phyloP scores from a whole-genome alignment of 139 green algal species.

The Limnomonas spitsbergensis region DNA sequence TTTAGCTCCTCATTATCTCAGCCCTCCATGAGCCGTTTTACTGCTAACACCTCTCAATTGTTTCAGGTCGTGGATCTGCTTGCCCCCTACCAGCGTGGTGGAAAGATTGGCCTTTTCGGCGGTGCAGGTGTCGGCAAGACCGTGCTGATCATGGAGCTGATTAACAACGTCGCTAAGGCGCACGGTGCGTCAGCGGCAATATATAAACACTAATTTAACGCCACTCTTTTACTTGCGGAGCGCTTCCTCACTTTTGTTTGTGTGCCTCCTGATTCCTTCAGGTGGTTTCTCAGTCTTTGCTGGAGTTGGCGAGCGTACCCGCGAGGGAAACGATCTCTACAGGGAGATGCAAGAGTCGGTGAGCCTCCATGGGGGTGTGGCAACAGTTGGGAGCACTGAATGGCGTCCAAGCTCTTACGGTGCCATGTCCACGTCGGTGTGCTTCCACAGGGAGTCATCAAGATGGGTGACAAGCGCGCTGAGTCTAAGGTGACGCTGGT shows the following conservation, averaged over 20 bases:
- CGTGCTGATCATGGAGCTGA: conserved; percentile 99
- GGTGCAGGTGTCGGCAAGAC: conserved; percentile 99
- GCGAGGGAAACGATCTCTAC: conserved; percentile 99
- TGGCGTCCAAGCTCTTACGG: no score
- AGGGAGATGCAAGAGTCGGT: conserved; percentile 97
- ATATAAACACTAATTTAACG: no score
- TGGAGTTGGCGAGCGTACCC: conserved; percentile 96
- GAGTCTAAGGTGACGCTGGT: conserved; percentile 98
- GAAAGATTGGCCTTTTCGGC: conserved; percentile 99
- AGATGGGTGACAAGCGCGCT: conserved; percentile 80
- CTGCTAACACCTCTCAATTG: no score
- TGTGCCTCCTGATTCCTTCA: conserved; percentile 26
- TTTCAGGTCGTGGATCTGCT: conserved; percentile 95
- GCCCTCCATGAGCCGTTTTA: no score
- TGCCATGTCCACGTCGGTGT: no score
- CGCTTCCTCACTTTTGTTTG: not conserved
- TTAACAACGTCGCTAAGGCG: conserved; percentile 99
- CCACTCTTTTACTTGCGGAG: not conserved
- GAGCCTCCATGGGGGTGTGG: no score
- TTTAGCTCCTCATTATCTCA: no score
- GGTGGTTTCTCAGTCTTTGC: conserved; percentile 99
- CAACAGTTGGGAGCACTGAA: no score
- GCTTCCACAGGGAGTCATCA: conserved; percentile 96
- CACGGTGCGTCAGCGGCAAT: conserved; percentile 81
- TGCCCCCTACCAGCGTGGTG: conserved; percentile 96